Conservation (phyloP, 352 stramenopile species). For the Pseudoperonospora humuli region DNA sequence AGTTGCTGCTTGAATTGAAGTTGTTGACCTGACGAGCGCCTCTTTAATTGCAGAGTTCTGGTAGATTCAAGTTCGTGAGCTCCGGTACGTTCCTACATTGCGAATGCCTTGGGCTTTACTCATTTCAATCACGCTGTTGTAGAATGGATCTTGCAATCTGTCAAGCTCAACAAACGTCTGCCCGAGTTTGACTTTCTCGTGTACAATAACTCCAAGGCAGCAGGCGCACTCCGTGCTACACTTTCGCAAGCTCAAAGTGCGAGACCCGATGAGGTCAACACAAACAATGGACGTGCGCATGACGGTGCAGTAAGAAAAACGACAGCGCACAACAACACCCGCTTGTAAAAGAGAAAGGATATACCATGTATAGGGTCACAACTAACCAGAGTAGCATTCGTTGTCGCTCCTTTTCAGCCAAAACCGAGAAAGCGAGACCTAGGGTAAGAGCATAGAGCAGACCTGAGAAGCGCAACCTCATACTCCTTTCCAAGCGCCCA, state of each 20-base stretch:
- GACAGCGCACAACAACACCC: conserved; percentile 11
- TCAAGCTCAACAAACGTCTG: conserved; percentile 54
- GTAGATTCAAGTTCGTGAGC: conserved; percentile 61
- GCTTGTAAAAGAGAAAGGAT: conserved; percentile 27
- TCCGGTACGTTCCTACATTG: conserved; percentile 28
- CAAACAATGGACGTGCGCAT: background rate
- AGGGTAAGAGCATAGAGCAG: conserved; percentile 4
- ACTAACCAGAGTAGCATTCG: conserved; percentile 36
- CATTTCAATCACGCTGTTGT: background rate
- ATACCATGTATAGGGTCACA: conserved; percentile 41
- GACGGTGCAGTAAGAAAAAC: background rate
- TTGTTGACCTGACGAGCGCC: conserved; percentile 1
- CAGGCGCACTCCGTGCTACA: conserved; percentile 11
- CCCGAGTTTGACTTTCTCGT: conserved; percentile 64
- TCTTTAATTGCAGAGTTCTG: conserved; percentile 23
- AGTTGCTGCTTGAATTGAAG: background rate
- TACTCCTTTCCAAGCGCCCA: conserved; percentile 13
- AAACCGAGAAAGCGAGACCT: conserved; percentile 17
- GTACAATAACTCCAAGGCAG: conserved; percentile 44
- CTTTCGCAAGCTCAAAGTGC: conserved; percentile 11
- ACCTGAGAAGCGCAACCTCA: conserved; percentile 5
- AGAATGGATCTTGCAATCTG: conserved; percentile 77
- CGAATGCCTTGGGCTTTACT: background rate
- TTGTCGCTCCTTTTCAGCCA: conserved; percentile 32
- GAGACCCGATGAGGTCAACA: background rate